phyloP scores from a whole-genome alignment of 306 rosid species.

The Malus asiatica region DNA sequence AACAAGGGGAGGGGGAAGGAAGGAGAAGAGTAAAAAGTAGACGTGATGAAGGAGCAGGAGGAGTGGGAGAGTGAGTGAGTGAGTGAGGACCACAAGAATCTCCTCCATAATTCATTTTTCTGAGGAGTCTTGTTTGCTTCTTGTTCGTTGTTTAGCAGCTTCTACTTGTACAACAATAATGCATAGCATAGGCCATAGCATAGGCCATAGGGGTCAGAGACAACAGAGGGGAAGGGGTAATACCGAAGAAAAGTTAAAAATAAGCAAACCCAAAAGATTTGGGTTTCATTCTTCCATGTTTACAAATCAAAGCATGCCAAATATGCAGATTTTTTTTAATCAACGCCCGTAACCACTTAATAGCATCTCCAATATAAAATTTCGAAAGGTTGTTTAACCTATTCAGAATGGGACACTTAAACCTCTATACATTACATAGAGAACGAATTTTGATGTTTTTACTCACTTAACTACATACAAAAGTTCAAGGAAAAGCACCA shows the following conservation, averaged over 20 bases:
- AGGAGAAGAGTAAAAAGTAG: not conserved
- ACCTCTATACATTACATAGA: no score
- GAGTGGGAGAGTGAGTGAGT: not conserved
- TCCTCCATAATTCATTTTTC: constrained; percentile 15
- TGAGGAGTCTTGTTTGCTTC: not conserved
- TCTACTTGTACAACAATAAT: constrained; percentile 13
- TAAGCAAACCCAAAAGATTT: not conserved
- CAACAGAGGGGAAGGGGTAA: not conserved
- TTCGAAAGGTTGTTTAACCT: no score
- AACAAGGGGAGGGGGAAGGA: not conserved
- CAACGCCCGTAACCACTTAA: no score
- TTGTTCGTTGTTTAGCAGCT: not conserved
- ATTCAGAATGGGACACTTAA: no score
- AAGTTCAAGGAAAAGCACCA: no score
- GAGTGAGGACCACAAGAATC: constrained; percentile 41
- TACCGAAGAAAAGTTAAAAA: not conserved
- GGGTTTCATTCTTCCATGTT: not conserved
- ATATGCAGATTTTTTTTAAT: no score
- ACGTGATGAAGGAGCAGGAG: not conserved
- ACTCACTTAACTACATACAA: no score
- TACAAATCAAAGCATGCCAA: not conserved
- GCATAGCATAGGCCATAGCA: not conserved
- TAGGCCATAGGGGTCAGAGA: not conserved
- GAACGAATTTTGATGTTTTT: no score
- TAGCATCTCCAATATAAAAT: no score